phyloP scores from a whole-genome alignment of 2,329 filamentous ascomycete species.

The Raffaelea albimanens region DNA sequence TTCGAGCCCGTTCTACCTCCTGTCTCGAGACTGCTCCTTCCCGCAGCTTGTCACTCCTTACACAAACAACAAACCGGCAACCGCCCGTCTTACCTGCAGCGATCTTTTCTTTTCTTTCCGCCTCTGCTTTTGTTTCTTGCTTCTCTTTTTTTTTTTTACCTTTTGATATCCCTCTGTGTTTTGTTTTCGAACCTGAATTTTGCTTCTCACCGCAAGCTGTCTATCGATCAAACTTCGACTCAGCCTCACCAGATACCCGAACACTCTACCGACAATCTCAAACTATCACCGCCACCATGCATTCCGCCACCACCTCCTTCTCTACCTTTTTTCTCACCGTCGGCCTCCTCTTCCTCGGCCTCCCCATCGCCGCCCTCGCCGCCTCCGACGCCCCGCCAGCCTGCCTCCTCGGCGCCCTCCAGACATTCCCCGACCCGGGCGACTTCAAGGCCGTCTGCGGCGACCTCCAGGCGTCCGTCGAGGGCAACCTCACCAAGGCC shows the following conservation, averaged over 20 bases:
- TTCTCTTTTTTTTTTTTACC: neutral
- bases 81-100: too few relatives aligned
- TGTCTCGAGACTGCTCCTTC: too few relatives aligned
- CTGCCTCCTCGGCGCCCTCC: slow-evolving; percentile 9
- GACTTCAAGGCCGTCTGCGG: slow-evolving; percentile 4
- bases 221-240: too few relatives aligned
- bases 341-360: neutral
- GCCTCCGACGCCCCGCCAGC: slow-evolving; percentile 1
- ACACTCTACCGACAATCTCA: neutral
- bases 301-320: neutral
- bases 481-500: slow-evolving; percentile 5
- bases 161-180: neutral
- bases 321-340: neutral
- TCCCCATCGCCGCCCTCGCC: neutral
- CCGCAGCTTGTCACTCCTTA: too few relatives aligned
- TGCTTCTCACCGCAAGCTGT: too few relatives aligned
- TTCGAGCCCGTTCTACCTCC: neutral
- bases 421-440: slow-evolving; percentile 7
- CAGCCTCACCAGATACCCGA: too few relatives aligned
- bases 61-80: too few relatives aligned
- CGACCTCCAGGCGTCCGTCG: slow-evolving; percentile 3
- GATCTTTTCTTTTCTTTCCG: too few relatives aligned
- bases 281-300: too few relatives aligned
- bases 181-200: neutral
- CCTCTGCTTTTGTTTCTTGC: neutral